phyloP scores from a whole-genome alignment of 257 asterid genomes.

The Solanum virginianum region DNA sequence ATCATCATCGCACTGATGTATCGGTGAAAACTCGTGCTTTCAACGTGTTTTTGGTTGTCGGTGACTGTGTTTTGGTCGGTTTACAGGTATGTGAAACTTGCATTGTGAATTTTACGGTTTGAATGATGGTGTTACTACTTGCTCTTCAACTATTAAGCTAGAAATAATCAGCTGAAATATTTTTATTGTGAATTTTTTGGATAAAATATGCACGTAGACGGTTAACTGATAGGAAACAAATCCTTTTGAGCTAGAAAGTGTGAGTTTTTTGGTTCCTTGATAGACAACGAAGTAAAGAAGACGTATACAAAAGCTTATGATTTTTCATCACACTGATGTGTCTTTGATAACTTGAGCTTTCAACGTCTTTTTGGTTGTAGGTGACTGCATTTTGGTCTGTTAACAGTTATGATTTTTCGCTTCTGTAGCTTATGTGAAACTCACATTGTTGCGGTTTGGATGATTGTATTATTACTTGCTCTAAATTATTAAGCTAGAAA shows the following conservation, averaged over 20 bases:
- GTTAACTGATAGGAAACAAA: neutral
- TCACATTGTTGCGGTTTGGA: neutral
- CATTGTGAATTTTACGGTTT: neutral
- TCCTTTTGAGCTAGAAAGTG: neutral
- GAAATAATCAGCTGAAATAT: neutral
- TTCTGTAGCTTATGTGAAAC: neutral
- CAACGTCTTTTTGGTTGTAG: slow-evolving; percentile 14
- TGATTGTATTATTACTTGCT: neutral
- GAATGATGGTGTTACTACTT: neutral
- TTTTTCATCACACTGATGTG: slow-evolving; percentile 7
- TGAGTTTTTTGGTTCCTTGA: neutral
- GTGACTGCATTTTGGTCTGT: neutral
- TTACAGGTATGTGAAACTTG: slow-evolving; percentile 16
- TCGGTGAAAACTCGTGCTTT: slow-evolving; percentile 29
- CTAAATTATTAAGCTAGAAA: neutral
- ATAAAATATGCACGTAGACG: neutral
- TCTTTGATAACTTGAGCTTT: slow-evolving; percentile 22
- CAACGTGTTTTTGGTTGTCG: slow-evolving; percentile 20
- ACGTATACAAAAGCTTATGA: slow-evolving; percentile 10
- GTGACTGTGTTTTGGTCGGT: slow-evolving; percentile 34
- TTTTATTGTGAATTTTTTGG: neutral
- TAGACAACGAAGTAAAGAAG: neutral
- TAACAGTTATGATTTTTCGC: neutral
- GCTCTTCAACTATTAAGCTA: neutral
- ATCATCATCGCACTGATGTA: slow-evolving; percentile 23